Percentiles rank a stretch among this genome's conserved stretches.
These are phyloP conservation scores for Trichoderma koningiopsis DNA, from an alignment of 2,329 filamentous ascomycete genomes.

Conservation along the genomic window DNA sequence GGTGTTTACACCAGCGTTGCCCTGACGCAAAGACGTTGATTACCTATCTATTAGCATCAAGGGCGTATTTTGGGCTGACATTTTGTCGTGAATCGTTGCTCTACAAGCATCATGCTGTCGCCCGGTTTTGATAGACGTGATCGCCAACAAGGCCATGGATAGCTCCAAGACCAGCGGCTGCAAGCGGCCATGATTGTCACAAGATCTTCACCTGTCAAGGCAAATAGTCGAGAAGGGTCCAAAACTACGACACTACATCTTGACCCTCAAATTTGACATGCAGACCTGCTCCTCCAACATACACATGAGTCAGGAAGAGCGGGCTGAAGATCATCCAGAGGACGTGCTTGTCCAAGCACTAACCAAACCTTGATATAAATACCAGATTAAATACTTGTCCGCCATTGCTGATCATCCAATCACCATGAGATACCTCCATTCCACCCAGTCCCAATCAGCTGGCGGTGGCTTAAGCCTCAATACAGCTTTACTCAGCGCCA, in stretches of 20 bases:
- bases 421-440: not conserved
- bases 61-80: not conserved
- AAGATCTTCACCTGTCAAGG: not conserved
- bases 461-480: constrained; percentile 2
- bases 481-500: not conserved
- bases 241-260: not conserved
- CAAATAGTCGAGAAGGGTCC: not conserved
- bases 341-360: not conserved
- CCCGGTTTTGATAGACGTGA: not conserved
- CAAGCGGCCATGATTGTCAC: not conserved
- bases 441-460: constrained; percentile 5
- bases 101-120: not conserved
- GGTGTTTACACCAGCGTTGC: not conserved
- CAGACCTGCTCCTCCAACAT: not conserved
- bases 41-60: not conserved
- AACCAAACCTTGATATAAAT: constrained; percentile 16
- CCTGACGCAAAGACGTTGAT: not conserved
- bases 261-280: not conserved
- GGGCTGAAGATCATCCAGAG: constrained; percentile 18
- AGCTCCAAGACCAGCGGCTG: not conserved
- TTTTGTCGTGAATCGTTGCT: not conserved
- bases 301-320: constrained; percentile 13
- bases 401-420: not conserved
- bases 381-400: constrained; percentile 5
- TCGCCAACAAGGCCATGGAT: not conserved